Conservation (phyloP, 441 rosid genomes). For the Populus hybrid region DNA sequence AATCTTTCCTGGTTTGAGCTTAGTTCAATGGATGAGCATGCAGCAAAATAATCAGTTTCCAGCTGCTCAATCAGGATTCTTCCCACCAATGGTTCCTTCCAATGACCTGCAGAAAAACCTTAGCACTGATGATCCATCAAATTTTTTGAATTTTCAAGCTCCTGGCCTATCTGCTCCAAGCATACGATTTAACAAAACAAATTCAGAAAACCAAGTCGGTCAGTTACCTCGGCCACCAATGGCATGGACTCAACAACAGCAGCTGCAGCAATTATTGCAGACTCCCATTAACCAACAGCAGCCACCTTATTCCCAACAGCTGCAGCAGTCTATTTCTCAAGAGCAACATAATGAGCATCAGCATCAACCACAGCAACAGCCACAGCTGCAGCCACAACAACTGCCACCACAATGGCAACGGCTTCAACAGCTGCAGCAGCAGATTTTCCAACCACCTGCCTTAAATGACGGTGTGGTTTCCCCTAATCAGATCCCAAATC, state of each 20-base stretch:
- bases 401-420: not conserved
- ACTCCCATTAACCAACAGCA: constrained; percentile 42
- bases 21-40: constrained; percentile 99
- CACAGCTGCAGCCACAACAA: constrained; percentile 13
- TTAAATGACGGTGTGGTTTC: constrained; percentile 37
- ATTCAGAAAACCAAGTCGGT: constrained; percentile 45
- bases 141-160: constrained; percentile 80
- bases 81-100: constrained; percentile 65
- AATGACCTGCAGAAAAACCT: constrained; percentile 50
- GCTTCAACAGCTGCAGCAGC: constrained; percentile 37
- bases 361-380: constrained; percentile 13
- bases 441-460: constrained; percentile 49
- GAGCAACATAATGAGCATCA: too few species aligned
- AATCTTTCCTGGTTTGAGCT: constrained; percentile 83
- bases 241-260: constrained; percentile 82
- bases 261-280: constrained; percentile 64
- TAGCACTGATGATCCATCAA: constrained; percentile 70
- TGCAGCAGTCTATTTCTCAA: too few species aligned
- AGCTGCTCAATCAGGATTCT: constrained; percentile 64
- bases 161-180: constrained; percentile 50
- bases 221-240: constrained; percentile 64
- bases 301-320: constrained; percentile 15
- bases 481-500: constrained; percentile 44
- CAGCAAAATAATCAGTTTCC: constrained; percentile 80
- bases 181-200: constrained; percentile 69